Conservation (phyloP, 805 yeast species). For the Diddensiella caesifluorescens region DNA sequence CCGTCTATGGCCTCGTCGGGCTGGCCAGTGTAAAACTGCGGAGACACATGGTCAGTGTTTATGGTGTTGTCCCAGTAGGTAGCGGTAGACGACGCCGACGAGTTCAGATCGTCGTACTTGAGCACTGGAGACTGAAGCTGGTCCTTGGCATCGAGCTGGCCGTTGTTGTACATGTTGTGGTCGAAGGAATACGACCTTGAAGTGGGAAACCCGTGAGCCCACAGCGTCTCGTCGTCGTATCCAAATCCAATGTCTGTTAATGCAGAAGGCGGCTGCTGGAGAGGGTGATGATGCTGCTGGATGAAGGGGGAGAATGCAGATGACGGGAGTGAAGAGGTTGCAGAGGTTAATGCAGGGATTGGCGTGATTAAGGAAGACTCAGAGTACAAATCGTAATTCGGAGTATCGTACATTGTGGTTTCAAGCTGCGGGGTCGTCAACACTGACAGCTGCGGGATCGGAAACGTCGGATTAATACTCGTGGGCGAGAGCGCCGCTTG, state of each 20-base stretch:
- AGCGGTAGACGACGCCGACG: background rate
- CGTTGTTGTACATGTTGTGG: background rate
- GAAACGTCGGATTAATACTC: background rate
- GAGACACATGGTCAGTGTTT: constrained; percentile 20
- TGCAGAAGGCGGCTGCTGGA: no score
- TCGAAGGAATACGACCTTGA: background rate
- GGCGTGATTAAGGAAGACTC: no score
- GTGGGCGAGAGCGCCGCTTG: background rate
- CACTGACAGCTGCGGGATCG: background rate
- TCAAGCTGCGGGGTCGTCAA: background rate
- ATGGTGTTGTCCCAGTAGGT: constrained; percentile 22
- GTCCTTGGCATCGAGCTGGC: no score
- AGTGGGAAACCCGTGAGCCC: no score
- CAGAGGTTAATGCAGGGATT: background rate
- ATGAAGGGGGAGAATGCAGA: background rate
- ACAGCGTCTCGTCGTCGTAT: no score
- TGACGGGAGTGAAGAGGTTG: background rate
- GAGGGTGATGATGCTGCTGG: no score
- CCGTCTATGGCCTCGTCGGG: constrained; percentile 4
- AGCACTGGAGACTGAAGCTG: background rate
- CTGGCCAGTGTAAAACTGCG: constrained; percentile 15
- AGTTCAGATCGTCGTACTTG: background rate
- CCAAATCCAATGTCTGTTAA: no score
- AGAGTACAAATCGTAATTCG: no score
- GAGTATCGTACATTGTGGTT: background rate